Percentiles rank a stretch among this genome's conserved stretches.
phyloP scores from a whole-genome alignment of 805 yeast genomes.

The Starmerella floris region DNA sequence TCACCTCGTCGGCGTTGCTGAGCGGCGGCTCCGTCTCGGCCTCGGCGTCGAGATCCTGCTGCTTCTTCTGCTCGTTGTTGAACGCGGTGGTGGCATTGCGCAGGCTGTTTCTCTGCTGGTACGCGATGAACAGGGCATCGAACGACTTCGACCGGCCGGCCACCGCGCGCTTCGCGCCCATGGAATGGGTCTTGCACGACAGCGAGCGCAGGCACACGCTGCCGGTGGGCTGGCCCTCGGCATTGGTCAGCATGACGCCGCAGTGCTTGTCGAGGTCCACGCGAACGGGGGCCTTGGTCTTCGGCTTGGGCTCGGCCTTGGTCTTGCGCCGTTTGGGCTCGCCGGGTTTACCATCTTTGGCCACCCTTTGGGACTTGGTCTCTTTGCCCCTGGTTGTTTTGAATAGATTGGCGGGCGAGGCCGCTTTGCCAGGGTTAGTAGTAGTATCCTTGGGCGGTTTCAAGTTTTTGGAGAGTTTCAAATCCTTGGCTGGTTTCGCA shows the following conservation, averaged over 20 bases:
- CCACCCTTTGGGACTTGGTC: background rate
- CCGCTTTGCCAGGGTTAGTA: no score
- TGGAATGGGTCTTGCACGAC: conserved; percentile 93
- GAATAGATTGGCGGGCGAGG: no score
- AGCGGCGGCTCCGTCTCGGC: conserved; percentile 29
- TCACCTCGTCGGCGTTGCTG: conserved; percentile 82
- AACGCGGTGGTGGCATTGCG: conserved; percentile 40
- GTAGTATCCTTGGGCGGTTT: no score
- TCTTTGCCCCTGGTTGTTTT: background rate
- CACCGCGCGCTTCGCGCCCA: conserved; percentile 95
- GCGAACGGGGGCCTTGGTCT: conserved; percentile 48
- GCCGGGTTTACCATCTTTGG: conserved; percentile 1
- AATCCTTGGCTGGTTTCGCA: no score
- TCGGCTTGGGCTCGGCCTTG: conserved; percentile 35
- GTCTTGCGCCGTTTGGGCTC: conserved; percentile 11
- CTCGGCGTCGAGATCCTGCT: conserved; percentile 24
- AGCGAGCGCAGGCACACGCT: conserved; percentile 88
- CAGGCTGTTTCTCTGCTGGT: conserved; percentile 84
- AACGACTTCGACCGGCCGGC: conserved; percentile 86
- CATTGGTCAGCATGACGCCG: conserved; percentile 59
- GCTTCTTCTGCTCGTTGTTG: conserved; percentile 22
- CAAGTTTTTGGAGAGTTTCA: no score
- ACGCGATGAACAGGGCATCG: conserved; percentile 75
- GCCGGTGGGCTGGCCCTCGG: conserved; percentile 46
- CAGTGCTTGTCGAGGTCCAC: conserved; percentile 45